Conservation (phyloP, 441 rosid species). For the Gossypium trilobum region DNA sequence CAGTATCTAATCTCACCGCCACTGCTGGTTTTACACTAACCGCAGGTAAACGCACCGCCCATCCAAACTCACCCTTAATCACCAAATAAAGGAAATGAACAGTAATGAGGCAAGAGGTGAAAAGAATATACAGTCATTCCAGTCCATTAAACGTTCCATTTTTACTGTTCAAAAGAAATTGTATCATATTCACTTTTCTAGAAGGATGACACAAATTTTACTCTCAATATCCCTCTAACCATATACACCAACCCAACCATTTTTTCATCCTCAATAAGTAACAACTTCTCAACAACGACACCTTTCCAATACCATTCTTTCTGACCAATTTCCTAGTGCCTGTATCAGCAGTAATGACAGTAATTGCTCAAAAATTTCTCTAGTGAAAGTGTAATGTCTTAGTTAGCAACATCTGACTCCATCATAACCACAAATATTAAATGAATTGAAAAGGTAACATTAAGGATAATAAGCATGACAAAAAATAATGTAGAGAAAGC, state of each 20-base stretch:
- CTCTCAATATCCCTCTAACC: background rate
- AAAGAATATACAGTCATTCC: background rate
- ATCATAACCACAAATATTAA: background rate
- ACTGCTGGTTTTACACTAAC: too few species aligned
- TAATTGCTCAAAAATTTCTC: background rate
- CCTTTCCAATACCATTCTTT: background rate
- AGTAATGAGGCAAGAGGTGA: background rate
- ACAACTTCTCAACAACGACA: background rate
- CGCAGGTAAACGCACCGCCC: too few species aligned
- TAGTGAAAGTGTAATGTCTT: slow-evolving; percentile 1
- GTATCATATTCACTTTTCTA: background rate
- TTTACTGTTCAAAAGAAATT: background rate
- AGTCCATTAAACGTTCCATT: background rate
- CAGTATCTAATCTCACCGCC: too few species aligned
- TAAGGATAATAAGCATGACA: background rate
- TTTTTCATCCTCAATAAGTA: background rate
- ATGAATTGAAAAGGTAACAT: background rate
- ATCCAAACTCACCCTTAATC: background rate
- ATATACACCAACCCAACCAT: background rate
- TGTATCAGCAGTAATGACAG: background rate
- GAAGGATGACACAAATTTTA: background rate
- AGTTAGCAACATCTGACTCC: background rate
- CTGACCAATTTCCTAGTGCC: background rate
- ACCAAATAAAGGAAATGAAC: background rate
- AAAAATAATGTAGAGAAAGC: background rate